Conservation (phyloP, 352 stramenopile species). For the Pythium phragmiticola region DNA sequence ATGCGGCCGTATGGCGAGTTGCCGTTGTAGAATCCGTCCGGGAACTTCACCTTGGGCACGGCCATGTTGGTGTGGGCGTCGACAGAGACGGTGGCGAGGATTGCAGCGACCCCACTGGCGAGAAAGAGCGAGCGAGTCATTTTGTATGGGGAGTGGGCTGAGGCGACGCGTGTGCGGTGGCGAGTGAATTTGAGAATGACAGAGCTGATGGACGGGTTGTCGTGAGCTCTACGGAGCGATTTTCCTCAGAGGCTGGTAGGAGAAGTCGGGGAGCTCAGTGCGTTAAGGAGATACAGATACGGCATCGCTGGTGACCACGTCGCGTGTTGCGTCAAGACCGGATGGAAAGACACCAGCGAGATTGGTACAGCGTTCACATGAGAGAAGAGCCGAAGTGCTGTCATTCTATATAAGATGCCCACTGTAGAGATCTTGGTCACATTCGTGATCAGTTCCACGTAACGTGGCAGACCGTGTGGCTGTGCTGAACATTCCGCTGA, state of each 20-base stretch:
- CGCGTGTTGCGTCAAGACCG: too few species aligned
- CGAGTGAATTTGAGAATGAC: not conserved
- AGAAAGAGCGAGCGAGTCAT: not conserved
- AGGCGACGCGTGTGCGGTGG: too few species aligned
- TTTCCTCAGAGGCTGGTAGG: too few species aligned
- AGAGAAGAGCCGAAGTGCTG: too few species aligned
- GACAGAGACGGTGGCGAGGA: conserved; percentile 10
- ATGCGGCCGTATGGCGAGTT: conserved; percentile 18
- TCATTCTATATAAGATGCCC: too few species aligned
- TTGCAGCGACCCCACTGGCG: not conserved
- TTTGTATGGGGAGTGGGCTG: too few species aligned
- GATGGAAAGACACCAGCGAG: not conserved
- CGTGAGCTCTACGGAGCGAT: too few species aligned
- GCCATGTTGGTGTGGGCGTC: conserved; percentile 26
- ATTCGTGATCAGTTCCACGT: not conserved
- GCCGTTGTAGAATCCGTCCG: conserved; percentile 22
- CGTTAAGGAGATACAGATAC: too few species aligned
- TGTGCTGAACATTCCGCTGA: not conserved
- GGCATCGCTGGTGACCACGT: too few species aligned
- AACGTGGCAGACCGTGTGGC: not conserved
- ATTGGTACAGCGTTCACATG: not conserved
- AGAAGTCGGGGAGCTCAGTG: too few species aligned
- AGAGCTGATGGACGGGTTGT: too few species aligned
- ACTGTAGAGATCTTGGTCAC: not conserved
- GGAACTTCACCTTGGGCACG: conserved; percentile 11